Evolutionary conservation across 1,139 yeast genomes (phyloP).

Genomic region (Sugiyamaella castrensis): DNA sequence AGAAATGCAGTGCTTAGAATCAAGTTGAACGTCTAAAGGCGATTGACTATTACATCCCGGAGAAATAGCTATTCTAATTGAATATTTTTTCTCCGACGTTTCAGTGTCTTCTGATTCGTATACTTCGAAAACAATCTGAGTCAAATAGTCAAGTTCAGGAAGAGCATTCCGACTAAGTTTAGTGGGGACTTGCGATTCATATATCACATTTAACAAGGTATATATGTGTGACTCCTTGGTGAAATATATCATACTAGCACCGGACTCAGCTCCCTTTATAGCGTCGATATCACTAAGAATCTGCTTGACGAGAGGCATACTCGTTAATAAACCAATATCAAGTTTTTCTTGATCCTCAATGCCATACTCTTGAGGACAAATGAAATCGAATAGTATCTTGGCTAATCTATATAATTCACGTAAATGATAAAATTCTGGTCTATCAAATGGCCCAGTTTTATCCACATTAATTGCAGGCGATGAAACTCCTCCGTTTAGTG

Average conservation of each 20-base stretch:
- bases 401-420: slow-evolving; percentile 87
- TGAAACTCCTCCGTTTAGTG: slow-evolving; percentile 4
- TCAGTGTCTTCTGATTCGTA: slow-evolving; percentile 66
- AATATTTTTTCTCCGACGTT: slow-evolving; percentile 71
- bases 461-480: slow-evolving; percentile 11
- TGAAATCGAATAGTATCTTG: slow-evolving; percentile 91
- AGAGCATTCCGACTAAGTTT: slow-evolving; percentile 90
- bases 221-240: slow-evolving; percentile 97
- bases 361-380: slow-evolving; percentile 98
- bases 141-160: slow-evolving; percentile 92
- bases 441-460: slow-evolving; percentile 58
- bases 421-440: slow-evolving; percentile 71
- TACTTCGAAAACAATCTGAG: slow-evolving; percentile 91
- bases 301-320: slow-evolving; percentile 90
- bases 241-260: slow-evolving; percentile 85
- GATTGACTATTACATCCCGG: slow-evolving; percentile 99
- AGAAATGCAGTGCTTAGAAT: slow-evolving; percentile 93
- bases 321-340: slow-evolving; percentile 92
- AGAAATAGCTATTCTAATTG: slow-evolving; percentile 81
- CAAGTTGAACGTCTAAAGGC: slow-evolving; percentile 93
- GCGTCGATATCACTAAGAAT: slow-evolving; percentile 75
- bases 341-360: slow-evolving; percentile 92
- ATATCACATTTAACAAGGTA: slow-evolving; percentile 83
- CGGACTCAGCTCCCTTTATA: slow-evolving; percentile 72
- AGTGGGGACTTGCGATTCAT: slow-evolving; percentile 93